phyloP scores from a whole-genome alignment of 2,329 filamentous ascomycete genomes.

The Ophiostoma ips region DNA sequence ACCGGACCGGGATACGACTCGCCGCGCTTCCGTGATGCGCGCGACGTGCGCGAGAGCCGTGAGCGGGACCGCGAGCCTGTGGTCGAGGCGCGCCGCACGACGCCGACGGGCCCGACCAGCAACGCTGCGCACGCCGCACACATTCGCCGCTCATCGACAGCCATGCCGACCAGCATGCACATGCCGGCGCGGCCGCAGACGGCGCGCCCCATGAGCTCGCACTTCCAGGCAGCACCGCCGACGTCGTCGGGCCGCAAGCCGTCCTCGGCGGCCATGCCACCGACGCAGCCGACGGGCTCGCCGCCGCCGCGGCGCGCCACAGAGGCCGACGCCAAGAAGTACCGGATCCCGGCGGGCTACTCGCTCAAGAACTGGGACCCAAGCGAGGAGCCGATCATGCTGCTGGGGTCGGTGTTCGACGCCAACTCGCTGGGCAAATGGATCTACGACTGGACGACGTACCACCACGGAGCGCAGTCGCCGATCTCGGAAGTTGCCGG shows the following conservation, averaged over 20 bases:
- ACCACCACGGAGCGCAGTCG: conserved; percentile 65
- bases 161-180: conserved; percentile 12
- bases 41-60: background rate
- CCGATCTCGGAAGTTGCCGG: conserved; percentile 85
- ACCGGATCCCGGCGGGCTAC: conserved; percentile 76
- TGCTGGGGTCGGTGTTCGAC: conserved; percentile 91
- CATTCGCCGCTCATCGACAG: conserved; percentile 12
- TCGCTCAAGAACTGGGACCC: conserved; percentile 98
- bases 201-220: conserved; percentile 31
- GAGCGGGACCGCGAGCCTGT: background rate
- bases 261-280: background rate
- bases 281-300: conserved; percentile 17
- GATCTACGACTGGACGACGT: conserved; percentile 99
- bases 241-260: conserved; percentile 5
- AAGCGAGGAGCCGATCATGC: conserved; percentile 79
- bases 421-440: conserved; percentile 96
- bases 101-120: conserved; percentile 16
- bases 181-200: conserved; percentile 38
- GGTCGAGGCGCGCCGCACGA: conserved; percentile 21
- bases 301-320: conserved; percentile 35
- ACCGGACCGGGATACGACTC: conserved; percentile 27
- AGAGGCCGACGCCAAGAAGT: conserved; percentile 44
- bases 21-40: conserved; percentile 26
- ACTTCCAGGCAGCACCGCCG: conserved; percentile 24
- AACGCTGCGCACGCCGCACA: conserved; percentile 17